A percentile compares a stretch with the other conserved stretches of the same genome.
Evolutionary conservation across 176 grass and related monocot species (phyloP).

Genomic region (Carex scoparia): DNA sequence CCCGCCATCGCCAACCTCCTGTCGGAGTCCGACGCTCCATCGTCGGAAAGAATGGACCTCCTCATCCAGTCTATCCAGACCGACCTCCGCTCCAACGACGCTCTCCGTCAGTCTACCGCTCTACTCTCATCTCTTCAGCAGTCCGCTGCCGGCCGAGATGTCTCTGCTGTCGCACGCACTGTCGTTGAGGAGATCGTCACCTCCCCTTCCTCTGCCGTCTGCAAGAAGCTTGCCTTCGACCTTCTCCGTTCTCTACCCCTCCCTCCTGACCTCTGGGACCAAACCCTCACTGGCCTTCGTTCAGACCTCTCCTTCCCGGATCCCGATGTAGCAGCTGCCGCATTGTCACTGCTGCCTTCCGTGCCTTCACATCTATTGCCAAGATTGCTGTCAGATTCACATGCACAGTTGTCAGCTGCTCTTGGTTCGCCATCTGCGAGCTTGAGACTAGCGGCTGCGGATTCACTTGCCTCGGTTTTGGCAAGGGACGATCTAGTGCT

Average conservation of each 20-base stretch:
- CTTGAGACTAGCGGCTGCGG: slow-evolving; percentile 65
- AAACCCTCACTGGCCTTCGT: slow-evolving; percentile 41
- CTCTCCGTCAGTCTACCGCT: slow-evolving; percentile 81
- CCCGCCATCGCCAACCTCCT: slow-evolving; percentile 29
- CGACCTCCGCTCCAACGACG: slow-evolving; percentile 80
- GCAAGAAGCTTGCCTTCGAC: slow-evolving; percentile 87
- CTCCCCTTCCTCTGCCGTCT: slow-evolving; percentile 68
- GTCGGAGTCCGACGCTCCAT: slow-evolving; percentile 7
- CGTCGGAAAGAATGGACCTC: slow-evolving; percentile 63
- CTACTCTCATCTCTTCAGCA: slow-evolving; percentile 86
- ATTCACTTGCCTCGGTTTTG: slow-evolving; percentile 62
- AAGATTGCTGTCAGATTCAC: slow-evolving; percentile 66
- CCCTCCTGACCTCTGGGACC: slow-evolving; percentile 39
- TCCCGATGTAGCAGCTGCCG: slow-evolving; percentile 77
- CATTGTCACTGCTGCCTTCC: slow-evolving; percentile 75
- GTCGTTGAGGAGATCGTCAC: slow-evolving; percentile 76
- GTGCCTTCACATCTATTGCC: slow-evolving; percentile 80
- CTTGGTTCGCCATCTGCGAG: slow-evolving; percentile 54
- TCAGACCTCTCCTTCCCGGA: slow-evolving; percentile 88
- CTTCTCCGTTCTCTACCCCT: slow-evolving; percentile 77
- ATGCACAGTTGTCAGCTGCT: slow-evolving; percentile 49
- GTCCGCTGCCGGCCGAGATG: slow-evolving; percentile 75
- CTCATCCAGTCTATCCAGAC: slow-evolving; percentile 79
- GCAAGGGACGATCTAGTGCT: slow-evolving; percentile 79
- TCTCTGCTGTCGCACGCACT: slow-evolving; percentile 75